Base-by-base conservation (phyloP, 352 stramenopile genomes). In the Phytophthora multivora region DNA sequence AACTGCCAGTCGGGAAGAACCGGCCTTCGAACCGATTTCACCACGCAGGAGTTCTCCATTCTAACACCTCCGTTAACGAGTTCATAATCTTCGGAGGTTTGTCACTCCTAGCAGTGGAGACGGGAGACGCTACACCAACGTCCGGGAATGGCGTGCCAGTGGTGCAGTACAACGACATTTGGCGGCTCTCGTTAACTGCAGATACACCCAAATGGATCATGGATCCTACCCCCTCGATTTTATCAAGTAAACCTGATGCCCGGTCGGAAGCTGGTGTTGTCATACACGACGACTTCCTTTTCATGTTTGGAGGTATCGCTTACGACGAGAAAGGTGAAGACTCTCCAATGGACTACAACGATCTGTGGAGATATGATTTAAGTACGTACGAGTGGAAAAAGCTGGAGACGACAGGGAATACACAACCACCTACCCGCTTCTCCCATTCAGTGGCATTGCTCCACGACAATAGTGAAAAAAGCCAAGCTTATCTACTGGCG, bases 261-360 rank as follows among this genome's bases (percentile, higher is more conserved):
- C 66, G 83, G 30, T 89, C 80, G 0, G 83, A 91, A 41, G 73
- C 80, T 1, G 79, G 72, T 0, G 51, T 74, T 0, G 79, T 88
- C 2, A 64, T 85, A 23, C 59, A 86, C 41, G 61, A 81, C 13
- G 64, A 83, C 33, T 62, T 73, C 43, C 64, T 91, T 23, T 76
- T 79, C 59, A 65, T 91, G n/a, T 91, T 87, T 47, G 83, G 83
- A 8, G 83, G 83, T 6, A 91, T 91, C 38, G 63, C 75, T 3
- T 91, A 91, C 53, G 80, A 90, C 25, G 70, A 77, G 16, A 53
- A 58, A 23, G 65, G 54, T n/a, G 56, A 68, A 26, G 53, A 70
- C 2, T 16, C 72, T 1, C 78, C 82, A 4, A 28, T 53, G 4
- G 66, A 91, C 63, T 83, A 74, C 51, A 80, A 79, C 36, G 80